phyloP scores from a whole-genome alignment of 257 asterid species.

The Perilla frutescens region DNA sequence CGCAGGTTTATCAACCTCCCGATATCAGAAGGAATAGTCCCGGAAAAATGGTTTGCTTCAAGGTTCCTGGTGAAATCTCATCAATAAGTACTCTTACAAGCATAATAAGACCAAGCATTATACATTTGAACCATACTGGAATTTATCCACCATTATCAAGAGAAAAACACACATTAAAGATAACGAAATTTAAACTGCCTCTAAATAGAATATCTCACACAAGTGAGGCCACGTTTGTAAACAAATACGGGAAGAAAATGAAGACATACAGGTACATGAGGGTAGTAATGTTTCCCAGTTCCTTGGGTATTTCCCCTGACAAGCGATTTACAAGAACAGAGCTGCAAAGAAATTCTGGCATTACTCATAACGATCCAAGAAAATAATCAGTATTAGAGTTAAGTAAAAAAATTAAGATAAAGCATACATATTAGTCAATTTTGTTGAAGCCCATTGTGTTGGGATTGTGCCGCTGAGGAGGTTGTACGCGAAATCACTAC shows the following conservation, averaged over 20 bases:
- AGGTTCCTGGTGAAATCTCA: constrained; percentile 65
- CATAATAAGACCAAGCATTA: constrained; percentile 16
- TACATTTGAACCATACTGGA: not conserved
- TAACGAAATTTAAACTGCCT: too few species aligned
- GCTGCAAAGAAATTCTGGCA: constrained; percentile 51
- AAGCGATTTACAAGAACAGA: constrained; percentile 77
- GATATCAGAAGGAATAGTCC: constrained; percentile 69
- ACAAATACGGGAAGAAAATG: constrained; percentile 15
- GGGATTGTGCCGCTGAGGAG: constrained; percentile 77
- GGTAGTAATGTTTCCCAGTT: constrained; percentile 68
- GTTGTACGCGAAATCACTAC: constrained; percentile 80
- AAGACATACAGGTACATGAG: constrained; percentile 77
- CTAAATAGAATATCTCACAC: not conserved
- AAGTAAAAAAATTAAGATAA: constrained; percentile 9
- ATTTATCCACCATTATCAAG: not conserved
- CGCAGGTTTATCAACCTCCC: constrained; percentile 63
- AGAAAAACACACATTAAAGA: not conserved
- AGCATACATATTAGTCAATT: constrained; percentile 60
- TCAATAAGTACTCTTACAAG: not conserved
- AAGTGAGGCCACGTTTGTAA: constrained; percentile 6
- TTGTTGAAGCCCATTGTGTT: constrained; percentile 64
- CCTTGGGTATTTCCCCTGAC: constrained; percentile 80
- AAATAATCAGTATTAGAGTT: not conserved
- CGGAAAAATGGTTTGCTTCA: constrained; percentile 77
- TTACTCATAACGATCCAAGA: constrained; percentile 29